Percentiles rank a stretch among this genome's conserved stretches.
phyloP scores from a whole-genome alignment of 2,329 filamentous ascomycete genomes.

The Grosmannia serpens region DNA sequence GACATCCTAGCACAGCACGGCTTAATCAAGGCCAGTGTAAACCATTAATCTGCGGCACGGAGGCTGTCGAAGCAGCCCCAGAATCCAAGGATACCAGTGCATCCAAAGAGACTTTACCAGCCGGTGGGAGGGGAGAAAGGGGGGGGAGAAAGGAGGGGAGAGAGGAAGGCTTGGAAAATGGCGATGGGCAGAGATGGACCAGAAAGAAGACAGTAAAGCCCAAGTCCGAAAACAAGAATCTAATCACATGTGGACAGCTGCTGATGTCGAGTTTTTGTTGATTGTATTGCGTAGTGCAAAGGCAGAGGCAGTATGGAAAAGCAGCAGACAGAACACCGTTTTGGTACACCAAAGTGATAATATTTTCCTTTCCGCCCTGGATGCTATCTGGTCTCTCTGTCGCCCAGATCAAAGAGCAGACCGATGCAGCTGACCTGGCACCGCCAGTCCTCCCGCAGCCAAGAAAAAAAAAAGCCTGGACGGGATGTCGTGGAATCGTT shows the following conservation, averaged over 20 bases:
- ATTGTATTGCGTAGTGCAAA: background rate
- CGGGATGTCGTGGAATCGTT: background rate
- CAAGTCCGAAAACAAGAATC: background rate
- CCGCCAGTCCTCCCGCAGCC: background rate
- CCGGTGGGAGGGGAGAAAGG: slow-evolving; percentile 20
- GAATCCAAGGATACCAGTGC: slow-evolving; percentile 37
- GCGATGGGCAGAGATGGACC: background rate
- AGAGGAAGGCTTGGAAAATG: background rate
- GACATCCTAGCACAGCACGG: slow-evolving; percentile 41
- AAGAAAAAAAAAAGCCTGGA: background rate
- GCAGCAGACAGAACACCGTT: background rate
- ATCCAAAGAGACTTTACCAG: slow-evolving; percentile 45
- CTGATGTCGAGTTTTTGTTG: background rate
- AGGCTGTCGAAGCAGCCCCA: slow-evolving; percentile 46
- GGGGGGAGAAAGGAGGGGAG: too few species aligned
- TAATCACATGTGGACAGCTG: too few species aligned
- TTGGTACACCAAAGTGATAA: background rate
- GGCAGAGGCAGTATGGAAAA: background rate
- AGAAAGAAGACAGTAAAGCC: too few species aligned
- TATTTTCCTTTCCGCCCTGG: background rate
- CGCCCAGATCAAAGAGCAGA: background rate
- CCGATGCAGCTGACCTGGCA: background rate
- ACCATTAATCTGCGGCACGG: slow-evolving; percentile 45
- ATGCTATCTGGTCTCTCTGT: background rate
- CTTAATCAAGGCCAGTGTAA: slow-evolving; percentile 46